Evolutionary conservation across 441 rosid species (phyloP).

Genomic region (Erysimum cheiri): DNA sequence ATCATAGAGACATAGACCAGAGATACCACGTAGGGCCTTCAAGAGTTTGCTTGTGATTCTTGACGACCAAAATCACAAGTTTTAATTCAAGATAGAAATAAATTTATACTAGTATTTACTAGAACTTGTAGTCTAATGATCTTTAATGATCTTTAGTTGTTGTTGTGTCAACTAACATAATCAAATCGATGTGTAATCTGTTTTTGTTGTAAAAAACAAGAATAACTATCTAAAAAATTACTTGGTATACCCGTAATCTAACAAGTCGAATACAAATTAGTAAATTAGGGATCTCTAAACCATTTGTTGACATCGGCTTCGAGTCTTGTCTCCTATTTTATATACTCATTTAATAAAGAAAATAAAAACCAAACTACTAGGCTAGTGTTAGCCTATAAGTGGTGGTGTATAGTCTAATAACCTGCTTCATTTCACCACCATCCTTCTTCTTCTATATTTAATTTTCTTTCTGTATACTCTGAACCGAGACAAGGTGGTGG

Average conservation of each 20-base stretch:
- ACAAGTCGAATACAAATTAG: neutral
- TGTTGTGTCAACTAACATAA: too few species aligned
- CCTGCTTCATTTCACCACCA: slow-evolving; percentile 36
- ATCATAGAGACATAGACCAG: neutral
- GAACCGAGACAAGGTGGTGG: slow-evolving; percentile 14
- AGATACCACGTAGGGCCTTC: neutral
- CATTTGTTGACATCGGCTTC: neutral
- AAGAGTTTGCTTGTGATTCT: neutral
- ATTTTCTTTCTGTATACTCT: slow-evolving; percentile 11
- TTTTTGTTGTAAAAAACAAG: too few species aligned
- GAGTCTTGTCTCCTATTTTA: slow-evolving; percentile 26
- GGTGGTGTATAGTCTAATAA: slow-evolving; percentile 48
- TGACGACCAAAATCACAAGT: neutral
- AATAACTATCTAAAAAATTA: neutral
- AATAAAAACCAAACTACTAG: slow-evolving; percentile 13
- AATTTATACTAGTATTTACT: neutral
- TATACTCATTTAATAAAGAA: slow-evolving; percentile 26
- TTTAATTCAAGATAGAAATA: neutral
- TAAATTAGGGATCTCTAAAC: neutral
- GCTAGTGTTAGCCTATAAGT: slow-evolving; percentile 35
- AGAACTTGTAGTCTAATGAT: too few species aligned
- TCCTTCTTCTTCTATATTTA: slow-evolving; percentile 3
- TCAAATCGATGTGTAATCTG: too few species aligned
- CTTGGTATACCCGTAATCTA: neutral
- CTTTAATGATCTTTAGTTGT: too few species aligned